A percentile compares a stretch with the other conserved stretches of the same genome.
phyloP scores from a whole-genome alignment of 176 grass and related monocot genomes.

The Juncus effusus region DNA sequence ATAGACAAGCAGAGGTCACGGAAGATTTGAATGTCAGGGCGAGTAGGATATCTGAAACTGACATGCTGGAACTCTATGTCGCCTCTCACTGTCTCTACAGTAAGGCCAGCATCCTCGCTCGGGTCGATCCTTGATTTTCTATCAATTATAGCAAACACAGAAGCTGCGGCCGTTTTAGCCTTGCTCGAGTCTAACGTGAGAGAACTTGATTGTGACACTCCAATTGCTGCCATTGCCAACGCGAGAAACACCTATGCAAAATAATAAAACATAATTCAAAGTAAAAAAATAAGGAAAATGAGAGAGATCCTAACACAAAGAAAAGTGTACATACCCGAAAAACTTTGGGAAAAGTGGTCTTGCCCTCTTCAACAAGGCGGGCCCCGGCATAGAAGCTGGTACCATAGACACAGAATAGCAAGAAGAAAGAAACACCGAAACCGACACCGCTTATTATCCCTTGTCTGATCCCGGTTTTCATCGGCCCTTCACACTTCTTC shows the following conservation, averaged over 20 bases:
- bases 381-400: conserved; percentile 96
- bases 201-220: conserved; percentile 89
- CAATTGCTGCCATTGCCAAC: conserved; percentile 94
- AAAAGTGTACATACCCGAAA: conserved; percentile 51
- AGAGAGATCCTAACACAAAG: not conserved
- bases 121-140: conserved; percentile 88
- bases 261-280: conserved; percentile 9
- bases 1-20: conserved; percentile 81
- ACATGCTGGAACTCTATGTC: conserved; percentile 80
- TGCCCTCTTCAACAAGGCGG: conserved; percentile 63
- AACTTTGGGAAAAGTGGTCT: conserved; percentile 89
- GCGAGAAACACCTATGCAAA: conserved; percentile 79
- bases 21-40: conserved; percentile 96
- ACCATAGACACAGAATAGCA: conserved; percentile 85
- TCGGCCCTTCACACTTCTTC: conserved; percentile 75
- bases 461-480: conserved; percentile 67
- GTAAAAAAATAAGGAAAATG: not conserved
- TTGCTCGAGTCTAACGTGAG: conserved; percentile 87
- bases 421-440: conserved; percentile 92
- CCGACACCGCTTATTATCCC: conserved; percentile 82
- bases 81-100: conserved; percentile 53
- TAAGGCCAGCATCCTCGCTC: conserved; percentile 63
- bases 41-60: conserved; percentile 84
- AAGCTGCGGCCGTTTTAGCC: conserved; percentile 75
- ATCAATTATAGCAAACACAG: conserved; percentile 88